Percentiles rank a stretch among this genome's conserved stretches.
Evolutionary conservation across 2,329 filamentous ascomycete species (phyloP).

Genomic region (Sclerotiophoma versabilis): DNA sequence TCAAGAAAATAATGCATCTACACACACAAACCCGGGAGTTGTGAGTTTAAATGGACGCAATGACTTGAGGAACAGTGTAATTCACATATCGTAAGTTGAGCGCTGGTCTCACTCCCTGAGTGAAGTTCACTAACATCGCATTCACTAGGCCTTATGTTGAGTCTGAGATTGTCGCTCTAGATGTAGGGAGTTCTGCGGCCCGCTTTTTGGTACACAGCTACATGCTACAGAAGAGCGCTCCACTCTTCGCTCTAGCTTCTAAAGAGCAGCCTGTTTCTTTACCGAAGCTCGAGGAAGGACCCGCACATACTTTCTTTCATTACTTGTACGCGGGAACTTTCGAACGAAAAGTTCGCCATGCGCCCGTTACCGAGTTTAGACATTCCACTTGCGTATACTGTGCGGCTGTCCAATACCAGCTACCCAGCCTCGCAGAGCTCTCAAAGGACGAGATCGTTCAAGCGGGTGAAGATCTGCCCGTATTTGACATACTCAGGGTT

Average conservation of each 20-base stretch:
- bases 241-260: neutral
- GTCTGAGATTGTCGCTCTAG: constrained; percentile 11
- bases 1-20: neutral
- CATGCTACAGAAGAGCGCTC: constrained; percentile 31
- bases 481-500: constrained; percentile 1
- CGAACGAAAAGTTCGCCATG: neutral
- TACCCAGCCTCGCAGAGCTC: constrained; percentile 34
- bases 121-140: neutral
- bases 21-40: neutral
- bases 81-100: neutral
- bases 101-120: neutral
- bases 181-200: constrained; percentile 26
- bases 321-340: constrained; percentile 1
- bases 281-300: neutral
- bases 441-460: constrained; percentile 29
- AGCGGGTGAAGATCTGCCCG: neutral
- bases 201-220: constrained; percentile 36
- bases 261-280: neutral
- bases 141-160: neutral
- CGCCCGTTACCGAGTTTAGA: constrained; percentile 8
- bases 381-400: constrained; percentile 35
- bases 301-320: constrained; percentile 6
- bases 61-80: too few species aligned
- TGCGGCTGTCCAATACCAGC: constrained; percentile 34
- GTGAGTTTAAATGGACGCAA: neutral